phyloP scores from a whole-genome alignment of 23 red algal species.

The Gracilaria caudata region DNA sequence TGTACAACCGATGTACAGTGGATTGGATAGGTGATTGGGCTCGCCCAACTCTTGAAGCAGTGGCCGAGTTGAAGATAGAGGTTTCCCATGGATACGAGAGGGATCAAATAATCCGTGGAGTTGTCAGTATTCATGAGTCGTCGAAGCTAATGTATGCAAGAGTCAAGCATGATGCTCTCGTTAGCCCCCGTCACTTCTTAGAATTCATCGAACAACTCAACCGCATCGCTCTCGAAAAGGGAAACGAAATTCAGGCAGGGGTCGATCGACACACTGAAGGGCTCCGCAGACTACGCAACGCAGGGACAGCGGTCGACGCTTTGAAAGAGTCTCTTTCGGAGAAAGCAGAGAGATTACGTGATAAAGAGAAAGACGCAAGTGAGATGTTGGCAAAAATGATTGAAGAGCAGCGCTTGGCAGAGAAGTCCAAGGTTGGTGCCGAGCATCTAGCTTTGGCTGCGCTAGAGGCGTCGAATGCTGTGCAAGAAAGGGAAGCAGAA shows the following conservation, averaged over 20 bases:
- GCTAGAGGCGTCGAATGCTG: conserved; percentile 39
- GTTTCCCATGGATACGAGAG: conserved; percentile 56
- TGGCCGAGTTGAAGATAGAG: conserved; percentile 73
- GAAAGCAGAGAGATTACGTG: conserved; percentile 36
- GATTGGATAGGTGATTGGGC: conserved; percentile 80
- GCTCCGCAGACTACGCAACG: conserved; percentile 47
- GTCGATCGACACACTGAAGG: conserved; percentile 64
- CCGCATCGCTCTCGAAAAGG: conserved; percentile 62
- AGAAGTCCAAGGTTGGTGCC: conserved; percentile 67
- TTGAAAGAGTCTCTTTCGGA: conserved; percentile 42
- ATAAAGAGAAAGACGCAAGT: conserved; percentile 47
- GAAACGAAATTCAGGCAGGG: conserved; percentile 35
- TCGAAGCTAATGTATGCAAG: conserved; percentile 11
- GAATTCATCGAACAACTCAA: conserved; percentile 80
- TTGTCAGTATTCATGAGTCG: conserved; percentile 59
- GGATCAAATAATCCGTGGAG: conserved; percentile 34
- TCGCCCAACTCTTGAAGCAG: conserved; percentile 60
- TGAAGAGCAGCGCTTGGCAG: conserved; percentile 74
- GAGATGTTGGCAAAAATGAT: conserved; percentile 60
- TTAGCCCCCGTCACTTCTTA: conserved; percentile 73
- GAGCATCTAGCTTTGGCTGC: conserved; percentile 61
- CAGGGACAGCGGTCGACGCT: conserved; percentile 50
- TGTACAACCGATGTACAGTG: conserved; percentile 75
- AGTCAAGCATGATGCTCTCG: background rate
- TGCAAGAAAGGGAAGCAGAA: conserved; percentile 53